phyloP scores from a whole-genome alignment of 208 protist species.

The Paratrypanosoma confusum region DNA sequence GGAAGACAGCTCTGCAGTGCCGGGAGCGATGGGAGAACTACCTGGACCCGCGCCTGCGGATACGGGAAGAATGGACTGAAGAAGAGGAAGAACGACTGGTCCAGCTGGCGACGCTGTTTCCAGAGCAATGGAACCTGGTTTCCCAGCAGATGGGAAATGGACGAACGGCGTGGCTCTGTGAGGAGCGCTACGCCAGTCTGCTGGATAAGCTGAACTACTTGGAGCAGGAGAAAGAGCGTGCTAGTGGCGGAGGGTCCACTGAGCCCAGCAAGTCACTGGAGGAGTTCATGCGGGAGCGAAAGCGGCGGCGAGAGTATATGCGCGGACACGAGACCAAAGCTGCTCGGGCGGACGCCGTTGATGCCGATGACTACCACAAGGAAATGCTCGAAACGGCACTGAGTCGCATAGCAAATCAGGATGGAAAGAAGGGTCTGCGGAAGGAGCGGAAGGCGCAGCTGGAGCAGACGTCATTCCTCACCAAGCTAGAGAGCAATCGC shows the following conservation, averaged over 20 bases:
- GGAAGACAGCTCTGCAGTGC: slow-evolving; percentile 99
- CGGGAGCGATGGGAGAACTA: slow-evolving; percentile 99
- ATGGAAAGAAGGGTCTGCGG: slow-evolving; percentile 98
- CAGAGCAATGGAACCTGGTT: slow-evolving; percentile 98
- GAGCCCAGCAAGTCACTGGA: slow-evolving; percentile 39
- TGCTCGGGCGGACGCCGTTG: slow-evolving; percentile 94
- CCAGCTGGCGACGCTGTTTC: slow-evolving; percentile 97
- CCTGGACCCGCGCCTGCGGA: slow-evolving; percentile 98
- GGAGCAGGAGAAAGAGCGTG: slow-evolving; percentile 44
- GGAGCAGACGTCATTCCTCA: slow-evolving; percentile 95
- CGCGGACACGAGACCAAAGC: slow-evolving; percentile 94
- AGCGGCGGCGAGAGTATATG: slow-evolving; percentile 34
- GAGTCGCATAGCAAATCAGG: slow-evolving; percentile 99
- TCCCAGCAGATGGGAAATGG: slow-evolving; percentile 87
- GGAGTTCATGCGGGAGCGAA: slow-evolving; percentile 62
- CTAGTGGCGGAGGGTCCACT: slow-evolving; percentile 10
- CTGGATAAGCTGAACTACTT: slow-evolving; percentile 84
- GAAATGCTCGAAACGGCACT: slow-evolving; percentile 98
- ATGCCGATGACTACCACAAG: slow-evolving; percentile 97
- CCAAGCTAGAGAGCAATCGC: slow-evolving; percentile 95
- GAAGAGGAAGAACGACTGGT: slow-evolving; percentile 99
- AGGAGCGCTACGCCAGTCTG: slow-evolving; percentile 98
- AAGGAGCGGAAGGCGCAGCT: slow-evolving; percentile 98
- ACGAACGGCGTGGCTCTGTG: slow-evolving; percentile 96
- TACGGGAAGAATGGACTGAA: slow-evolving; percentile 97